phyloP scores from a whole-genome alignment of 768 basidiomycete genomes.

The Lentinula lateritia region DNA sequence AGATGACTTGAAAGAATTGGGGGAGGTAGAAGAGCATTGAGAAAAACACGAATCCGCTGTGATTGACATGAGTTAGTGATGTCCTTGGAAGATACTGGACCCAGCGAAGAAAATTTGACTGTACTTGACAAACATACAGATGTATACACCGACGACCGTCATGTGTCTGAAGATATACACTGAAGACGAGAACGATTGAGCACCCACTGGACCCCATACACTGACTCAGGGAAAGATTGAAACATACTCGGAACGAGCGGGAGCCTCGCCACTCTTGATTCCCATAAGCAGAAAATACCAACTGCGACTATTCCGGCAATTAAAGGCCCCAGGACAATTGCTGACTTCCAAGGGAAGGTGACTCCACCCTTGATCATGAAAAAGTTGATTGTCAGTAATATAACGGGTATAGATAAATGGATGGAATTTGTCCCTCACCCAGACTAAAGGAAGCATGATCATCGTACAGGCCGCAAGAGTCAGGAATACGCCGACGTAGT shows the following conservation, averaged over 20 bases:
- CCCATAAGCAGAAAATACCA: conserved; percentile 60
- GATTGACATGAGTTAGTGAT: not conserved
- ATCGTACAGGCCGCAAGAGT: conserved; percentile 58
- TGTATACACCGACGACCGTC: conserved; percentile 65
- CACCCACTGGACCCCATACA: too few species aligned
- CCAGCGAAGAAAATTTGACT: conserved; percentile 7
- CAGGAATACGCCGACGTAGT: conserved; percentile 55
- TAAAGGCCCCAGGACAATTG: conserved; percentile 56
- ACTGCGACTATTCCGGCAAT: conserved; percentile 49
- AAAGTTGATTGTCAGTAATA: not conserved
- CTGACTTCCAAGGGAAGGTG: conserved; percentile 67
- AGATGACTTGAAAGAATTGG: conserved; percentile 68
- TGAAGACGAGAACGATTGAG: conserved; percentile 15
- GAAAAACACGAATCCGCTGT: conserved; percentile 56
- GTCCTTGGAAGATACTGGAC: not conserved
- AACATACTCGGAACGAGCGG: conserved; percentile 68
- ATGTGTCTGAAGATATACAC: conserved; percentile 68
- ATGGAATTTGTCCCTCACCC: conserved; percentile 33
- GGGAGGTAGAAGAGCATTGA: conserved; percentile 69
- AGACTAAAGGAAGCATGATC: conserved; percentile 65
- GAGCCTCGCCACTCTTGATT: conserved; percentile 63
- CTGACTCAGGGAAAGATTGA: too few species aligned
- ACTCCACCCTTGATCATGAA: conserved; percentile 51
- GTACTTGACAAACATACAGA: conserved; percentile 65
- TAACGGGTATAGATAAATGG: too few species aligned